These are phyloP conservation scores for Syncephalastrum monosporum DNA, from an alignment of 371 early-diverging fungal species.

Conservation along the genomic window DNA sequence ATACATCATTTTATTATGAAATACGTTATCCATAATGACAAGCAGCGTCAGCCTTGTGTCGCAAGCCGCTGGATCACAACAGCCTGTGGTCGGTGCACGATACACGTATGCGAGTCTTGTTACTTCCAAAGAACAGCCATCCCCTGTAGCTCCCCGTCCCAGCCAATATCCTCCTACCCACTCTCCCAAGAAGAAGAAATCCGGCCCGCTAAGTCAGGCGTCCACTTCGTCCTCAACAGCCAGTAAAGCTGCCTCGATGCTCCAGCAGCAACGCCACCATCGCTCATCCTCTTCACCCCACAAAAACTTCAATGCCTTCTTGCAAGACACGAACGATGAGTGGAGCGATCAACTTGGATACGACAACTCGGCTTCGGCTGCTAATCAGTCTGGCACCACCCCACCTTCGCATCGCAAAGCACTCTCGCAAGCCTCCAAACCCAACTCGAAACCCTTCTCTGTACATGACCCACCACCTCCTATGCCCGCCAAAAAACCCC, in stretches of 20 bases:
- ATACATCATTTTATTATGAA: neutral
- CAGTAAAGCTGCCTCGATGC: constrained; percentile 2
- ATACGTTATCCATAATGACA: constrained; percentile 3
- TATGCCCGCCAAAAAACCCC: too few relatives aligned
- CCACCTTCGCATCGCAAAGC: constrained; percentile 1
- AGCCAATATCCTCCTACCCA: neutral
- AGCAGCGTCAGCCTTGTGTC: constrained; percentile 35
- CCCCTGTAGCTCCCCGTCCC: neutral
- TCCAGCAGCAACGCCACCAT: constrained; percentile 16
- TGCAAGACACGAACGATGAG: constrained; percentile 53
- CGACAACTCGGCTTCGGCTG: constrained; percentile 1
- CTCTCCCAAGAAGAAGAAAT: constrained; percentile 8
- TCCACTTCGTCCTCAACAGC: constrained; percentile 8
- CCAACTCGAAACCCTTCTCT: too few relatives aligned
- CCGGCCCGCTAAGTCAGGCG: constrained; percentile 13
- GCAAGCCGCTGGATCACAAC: constrained; percentile 13
- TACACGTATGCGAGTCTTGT: constrained; percentile 45
- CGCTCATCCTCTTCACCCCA: constrained; percentile 33
- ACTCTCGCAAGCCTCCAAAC: too few relatives aligned
- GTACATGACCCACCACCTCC: too few relatives aligned
- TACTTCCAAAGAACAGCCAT: constrained; percentile 13
- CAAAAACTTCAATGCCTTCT: constrained; percentile 47
- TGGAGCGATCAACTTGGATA: constrained; percentile 48
- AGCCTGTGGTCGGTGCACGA: constrained; percentile 39
- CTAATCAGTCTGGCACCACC: neutral